Evolutionary conservation across 768 basidiomycete genomes (phyloP), one percentile per base, ranked within the genome.

Genomic region (Zangia roseola): DNA sequence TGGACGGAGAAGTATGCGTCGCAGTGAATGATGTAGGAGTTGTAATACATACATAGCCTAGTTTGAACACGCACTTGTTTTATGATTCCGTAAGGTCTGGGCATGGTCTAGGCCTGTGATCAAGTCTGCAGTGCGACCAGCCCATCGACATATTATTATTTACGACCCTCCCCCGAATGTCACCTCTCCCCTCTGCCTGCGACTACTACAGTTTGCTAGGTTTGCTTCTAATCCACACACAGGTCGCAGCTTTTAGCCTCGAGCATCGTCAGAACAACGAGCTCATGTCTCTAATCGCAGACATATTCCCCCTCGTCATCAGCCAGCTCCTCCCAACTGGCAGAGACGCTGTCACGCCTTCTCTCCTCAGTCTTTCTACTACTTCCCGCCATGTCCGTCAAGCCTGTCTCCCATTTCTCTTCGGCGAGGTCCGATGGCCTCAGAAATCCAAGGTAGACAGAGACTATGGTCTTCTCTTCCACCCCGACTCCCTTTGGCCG

Each of bases 1-100:
- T 99, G 97, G 97, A 98, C 97, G 58, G 80, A 85, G 73, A 81
- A 83, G 67, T 97, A 88, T 63, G 95, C 95, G 25, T 57, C 59
- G 12, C 62, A 64, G 43, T 68, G 46, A 61, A 54, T 44, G 37
- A 45, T n/a, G 33, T 37, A 40, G 16, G 16, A 16, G 16, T 16
- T 33, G 30, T 20, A 34, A 21, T 45, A n/a, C n/a, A n/a, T n/a
- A n/a, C n/a, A n/a, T n/a, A n/a, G n/a, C 13, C 14, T 19, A 28
- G 24, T 16, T 43, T 14, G 40, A 43, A 55, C 47, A 55, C 47
- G 43, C 38, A n/a, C n/a, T n/a, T 34, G 44, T 45, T 7, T 28
- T 20, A 3, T 38, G 38, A 41, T 62, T 44, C 37, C 48, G 56
- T 61, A 53, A 56, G 41, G 53, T 60, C 63, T 54, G 42, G 66